phyloP scores from a whole-genome alignment of 805 yeast species.

The Schizosaccharomyces cryophilus region DNA sequence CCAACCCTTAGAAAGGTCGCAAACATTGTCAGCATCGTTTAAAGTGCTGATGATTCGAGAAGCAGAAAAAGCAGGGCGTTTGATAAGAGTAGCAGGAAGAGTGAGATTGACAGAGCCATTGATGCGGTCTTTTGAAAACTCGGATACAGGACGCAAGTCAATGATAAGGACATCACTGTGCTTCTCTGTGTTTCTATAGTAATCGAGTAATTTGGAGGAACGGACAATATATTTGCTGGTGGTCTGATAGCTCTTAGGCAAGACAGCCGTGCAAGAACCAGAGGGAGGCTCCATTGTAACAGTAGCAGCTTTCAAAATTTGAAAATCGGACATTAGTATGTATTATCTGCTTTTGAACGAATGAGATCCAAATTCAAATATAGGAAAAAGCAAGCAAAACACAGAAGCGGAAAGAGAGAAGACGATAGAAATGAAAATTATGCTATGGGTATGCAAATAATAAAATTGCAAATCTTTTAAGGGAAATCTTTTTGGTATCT shows the following conservation, averaged over 20 bases:
- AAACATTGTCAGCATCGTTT: neutral
- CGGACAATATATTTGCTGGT: neutral
- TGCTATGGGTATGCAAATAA: too few species aligned
- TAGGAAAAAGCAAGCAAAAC: too few species aligned
- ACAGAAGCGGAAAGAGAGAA: too few species aligned
- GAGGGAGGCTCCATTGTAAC: neutral
- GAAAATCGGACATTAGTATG: neutral
- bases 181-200: neutral
- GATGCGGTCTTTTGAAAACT: constrained; percentile 35
- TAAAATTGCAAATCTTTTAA: too few species aligned
- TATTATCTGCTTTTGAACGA: neutral
- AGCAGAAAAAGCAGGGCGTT: constrained; percentile 34
- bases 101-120: constrained; percentile 47
- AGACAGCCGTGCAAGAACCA: neutral
- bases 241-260: neutral
- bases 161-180: constrained; percentile 21
- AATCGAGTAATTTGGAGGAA: neutral
- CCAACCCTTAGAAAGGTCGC: neutral
- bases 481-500: too few species aligned
- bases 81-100: constrained; percentile 69
- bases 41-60: neutral
- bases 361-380: too few species aligned
- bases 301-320: neutral
- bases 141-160: constrained; percentile 65
- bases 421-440: too few species aligned